Percentiles rank a stretch among this genome's conserved stretches.
These are phyloP conservation scores for Pseudogymnoascus pannorum DNA, from an alignment of 2,329 filamentous ascomycete species.

Conservation along the genomic window DNA sequence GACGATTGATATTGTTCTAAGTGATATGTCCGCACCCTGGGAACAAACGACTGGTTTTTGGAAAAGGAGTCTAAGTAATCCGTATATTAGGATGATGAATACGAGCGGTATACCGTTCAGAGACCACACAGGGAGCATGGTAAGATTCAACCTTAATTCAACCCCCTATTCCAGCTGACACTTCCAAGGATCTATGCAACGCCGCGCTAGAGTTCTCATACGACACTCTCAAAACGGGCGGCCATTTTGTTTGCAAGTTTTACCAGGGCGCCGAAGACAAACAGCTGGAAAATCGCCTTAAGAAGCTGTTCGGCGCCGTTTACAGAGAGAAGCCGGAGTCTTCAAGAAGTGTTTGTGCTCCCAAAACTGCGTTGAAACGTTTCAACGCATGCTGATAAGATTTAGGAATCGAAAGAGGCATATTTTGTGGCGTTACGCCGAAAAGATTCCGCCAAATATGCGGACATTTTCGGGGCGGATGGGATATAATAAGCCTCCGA, in stretches of 20 bases:
- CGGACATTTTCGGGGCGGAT: background rate
- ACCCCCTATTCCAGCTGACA: background rate
- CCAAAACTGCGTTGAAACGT: background rate
- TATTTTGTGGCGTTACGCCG: constrained; percentile 77
- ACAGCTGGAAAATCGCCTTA: constrained; percentile 65
- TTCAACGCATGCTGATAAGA: constrained; percentile 14
- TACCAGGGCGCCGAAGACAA: constrained; percentile 89
- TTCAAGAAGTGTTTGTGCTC: constrained; percentile 65
- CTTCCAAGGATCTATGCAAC: constrained; percentile 71
- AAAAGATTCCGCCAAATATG: constrained; percentile 42
- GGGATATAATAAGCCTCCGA: background rate
- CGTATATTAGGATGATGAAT: constrained; percentile 98
- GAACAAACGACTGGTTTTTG: constrained; percentile 69
- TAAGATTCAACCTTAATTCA: background rate
- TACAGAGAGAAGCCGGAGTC: constrained; percentile 85
- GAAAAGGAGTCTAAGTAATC: constrained; percentile 88
- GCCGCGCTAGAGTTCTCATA: constrained; percentile 80
- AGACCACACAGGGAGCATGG: constrained; percentile 89
- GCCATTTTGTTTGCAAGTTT: constrained; percentile 95
- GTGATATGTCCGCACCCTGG: constrained; percentile 99
- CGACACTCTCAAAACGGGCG: constrained; percentile 73
- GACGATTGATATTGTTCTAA: constrained; percentile 85
- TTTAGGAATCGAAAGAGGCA: constrained; percentile 72
- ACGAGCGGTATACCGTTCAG: constrained; percentile 80
- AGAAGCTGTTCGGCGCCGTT: constrained; percentile 70